These are phyloP conservation scores for Trametes sp. DNA, from an alignment of 1,284 basidiomycete genomes.

Conservation along the genomic window DNA sequence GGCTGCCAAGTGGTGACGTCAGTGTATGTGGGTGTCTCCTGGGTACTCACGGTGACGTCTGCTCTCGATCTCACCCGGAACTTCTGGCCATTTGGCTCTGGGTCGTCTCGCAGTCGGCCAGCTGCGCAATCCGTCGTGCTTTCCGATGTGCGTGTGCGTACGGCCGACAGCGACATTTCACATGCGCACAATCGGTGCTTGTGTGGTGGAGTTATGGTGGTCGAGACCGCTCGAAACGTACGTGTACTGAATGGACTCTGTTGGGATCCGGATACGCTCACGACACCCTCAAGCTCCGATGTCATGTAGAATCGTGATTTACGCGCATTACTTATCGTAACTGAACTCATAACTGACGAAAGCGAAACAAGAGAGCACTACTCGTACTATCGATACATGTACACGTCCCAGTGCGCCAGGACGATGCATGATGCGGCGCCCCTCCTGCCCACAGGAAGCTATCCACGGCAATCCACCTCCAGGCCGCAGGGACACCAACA, in stretches of 20 bases:
- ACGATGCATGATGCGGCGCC: neutral
- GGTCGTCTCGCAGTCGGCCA: neutral
- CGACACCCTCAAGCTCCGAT: no score
- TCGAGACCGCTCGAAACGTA: no score
- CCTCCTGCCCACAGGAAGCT: neutral
- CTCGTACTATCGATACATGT: slow-evolving; percentile 10
- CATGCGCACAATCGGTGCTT: neutral
- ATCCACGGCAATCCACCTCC: neutral
- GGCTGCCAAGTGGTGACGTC: slow-evolving; percentile 17
- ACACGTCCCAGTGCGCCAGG: no score
- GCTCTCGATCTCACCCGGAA: neutral
- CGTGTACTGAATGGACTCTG: no score
- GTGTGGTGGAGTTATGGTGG: no score
- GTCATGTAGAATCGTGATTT: slow-evolving; percentile 3
- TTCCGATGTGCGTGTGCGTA: neutral
- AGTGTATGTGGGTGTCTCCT: neutral
- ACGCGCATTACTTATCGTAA: slow-evolving; percentile 19
- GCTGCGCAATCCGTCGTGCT: neutral
- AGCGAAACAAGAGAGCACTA: slow-evolving; percentile 8
- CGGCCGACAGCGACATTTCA: neutral
- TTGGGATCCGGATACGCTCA: no score
- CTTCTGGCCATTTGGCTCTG: neutral
- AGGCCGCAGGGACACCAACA: neutral
- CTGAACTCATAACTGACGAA: slow-evolving; percentile 12
- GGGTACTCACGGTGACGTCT: neutral